These are phyloP conservation scores for Mycena metata DNA, from an alignment of 768 basidiomycete genomes.

Conservation along the genomic window DNA sequence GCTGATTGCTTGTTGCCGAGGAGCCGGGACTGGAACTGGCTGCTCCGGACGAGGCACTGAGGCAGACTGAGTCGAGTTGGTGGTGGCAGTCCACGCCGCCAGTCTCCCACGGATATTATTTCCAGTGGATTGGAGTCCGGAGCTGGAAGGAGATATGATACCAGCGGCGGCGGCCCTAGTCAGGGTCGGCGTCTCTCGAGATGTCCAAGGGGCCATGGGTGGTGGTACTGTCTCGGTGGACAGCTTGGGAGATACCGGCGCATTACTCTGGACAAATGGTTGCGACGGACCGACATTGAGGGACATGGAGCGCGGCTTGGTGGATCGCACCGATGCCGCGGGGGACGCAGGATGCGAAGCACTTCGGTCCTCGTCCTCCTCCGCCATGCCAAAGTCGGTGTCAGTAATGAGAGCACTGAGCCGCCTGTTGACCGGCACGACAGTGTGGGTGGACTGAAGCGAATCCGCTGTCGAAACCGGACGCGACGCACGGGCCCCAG, in stretches of 20 bases:
- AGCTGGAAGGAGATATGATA: conserved; percentile 55
- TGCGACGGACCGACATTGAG: conserved; percentile 62
- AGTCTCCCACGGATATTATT: conserved; percentile 62
- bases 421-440: conserved; percentile 76
- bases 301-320: conserved; percentile 76
- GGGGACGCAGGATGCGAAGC: conserved; percentile 53
- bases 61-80: conserved; percentile 35
- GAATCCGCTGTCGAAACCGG: conserved; percentile 87
- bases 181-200: conserved; percentile 57
- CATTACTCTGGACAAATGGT: conserved; percentile 50
- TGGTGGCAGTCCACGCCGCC: conserved; percentile 61
- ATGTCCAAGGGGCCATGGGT: conserved; percentile 42
- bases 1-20: conserved; percentile 78
- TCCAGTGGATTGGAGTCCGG: conserved; percentile 51
- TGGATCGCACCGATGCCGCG: conserved; percentile 58
- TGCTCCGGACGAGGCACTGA: conserved; percentile 35
- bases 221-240: conserved; percentile 42
- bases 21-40: conserved; percentile 41
- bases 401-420: conserved; percentile 78
- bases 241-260: conserved; percentile 52
- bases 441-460: conserved; percentile 78
- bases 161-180: conserved; percentile 58
- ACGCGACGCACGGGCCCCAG: conserved; percentile 66
- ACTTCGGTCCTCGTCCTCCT: conserved; percentile 64
- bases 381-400: conserved; percentile 74